Evolutionary conservation across 441 rosid species (phyloP).

Genomic region (Pelargonium fulgidum): DNA sequence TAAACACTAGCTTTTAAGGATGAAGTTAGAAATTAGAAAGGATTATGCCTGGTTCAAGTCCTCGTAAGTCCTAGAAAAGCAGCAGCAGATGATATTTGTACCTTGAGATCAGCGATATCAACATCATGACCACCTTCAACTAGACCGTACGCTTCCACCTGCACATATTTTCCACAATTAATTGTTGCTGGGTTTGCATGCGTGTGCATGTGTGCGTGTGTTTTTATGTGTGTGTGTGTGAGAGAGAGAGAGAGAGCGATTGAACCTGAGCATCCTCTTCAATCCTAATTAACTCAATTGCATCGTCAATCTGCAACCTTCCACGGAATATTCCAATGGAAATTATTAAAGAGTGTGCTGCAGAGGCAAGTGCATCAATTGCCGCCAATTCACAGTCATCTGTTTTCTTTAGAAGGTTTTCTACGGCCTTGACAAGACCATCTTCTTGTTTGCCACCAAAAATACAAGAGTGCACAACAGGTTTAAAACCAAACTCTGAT

Average conservation of each 20-base stretch:
- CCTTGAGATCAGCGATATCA: slow-evolving; percentile 91
- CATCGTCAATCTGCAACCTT: slow-evolving; percentile 78
- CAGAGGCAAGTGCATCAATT: slow-evolving; percentile 81
- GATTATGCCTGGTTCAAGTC: slow-evolving; percentile 22
- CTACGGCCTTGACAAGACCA: slow-evolving; percentile 63
- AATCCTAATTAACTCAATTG: slow-evolving; percentile 75
- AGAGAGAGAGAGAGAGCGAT: neutral
- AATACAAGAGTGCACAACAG: slow-evolving; percentile 65
- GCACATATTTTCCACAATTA: slow-evolving; percentile 18
- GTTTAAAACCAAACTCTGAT: slow-evolving; percentile 77
- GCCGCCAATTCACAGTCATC: slow-evolving; percentile 81
- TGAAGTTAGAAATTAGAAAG: neutral
- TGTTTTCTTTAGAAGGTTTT: slow-evolving; percentile 50
- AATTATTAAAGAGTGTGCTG: slow-evolving; percentile 75
- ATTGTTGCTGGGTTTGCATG: neutral
- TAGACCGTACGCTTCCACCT: slow-evolving; percentile 93
- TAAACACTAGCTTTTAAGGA: slow-evolving; percentile 1
- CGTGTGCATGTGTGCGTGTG: neutral
- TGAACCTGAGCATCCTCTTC: slow-evolving; percentile 96
- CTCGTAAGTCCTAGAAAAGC: slow-evolving; percentile 85
- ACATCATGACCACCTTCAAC: slow-evolving; percentile 97
- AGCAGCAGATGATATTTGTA: slow-evolving; percentile 75
- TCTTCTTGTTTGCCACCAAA: slow-evolving; percentile 91
- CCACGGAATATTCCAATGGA: slow-evolving; percentile 63
- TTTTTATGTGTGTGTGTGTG: neutral